A percentile compares a stretch with the other conserved stretches of the same genome.
These are phyloP conservation scores for Pseudonectria foliicola DNA, from an alignment of 2,329 filamentous ascomycete species.

Conservation along the genomic window DNA sequence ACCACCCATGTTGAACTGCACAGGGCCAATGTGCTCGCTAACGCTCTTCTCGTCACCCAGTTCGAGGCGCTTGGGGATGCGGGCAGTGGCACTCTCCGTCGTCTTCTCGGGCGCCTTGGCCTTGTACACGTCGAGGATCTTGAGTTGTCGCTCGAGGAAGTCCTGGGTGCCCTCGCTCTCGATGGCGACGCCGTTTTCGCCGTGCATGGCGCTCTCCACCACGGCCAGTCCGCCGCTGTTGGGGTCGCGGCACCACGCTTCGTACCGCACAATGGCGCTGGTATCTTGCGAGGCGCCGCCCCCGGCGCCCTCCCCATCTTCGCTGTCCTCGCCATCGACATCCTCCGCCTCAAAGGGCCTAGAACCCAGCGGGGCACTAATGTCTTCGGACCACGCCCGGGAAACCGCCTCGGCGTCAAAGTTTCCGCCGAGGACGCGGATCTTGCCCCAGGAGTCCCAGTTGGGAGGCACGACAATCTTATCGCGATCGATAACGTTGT, in stretches of 20 bases:
- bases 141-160: conserved; percentile 70
- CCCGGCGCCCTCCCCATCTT: conserved; percentile 16
- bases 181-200: conserved; percentile 26
- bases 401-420: conserved; percentile 88
- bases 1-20: conserved; percentile 97
- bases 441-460: conserved; percentile 99
- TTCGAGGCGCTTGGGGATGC: conserved; percentile 22
- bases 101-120: conserved; percentile 47
- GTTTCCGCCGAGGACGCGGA: conserved; percentile 80
- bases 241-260: conserved; percentile 71
- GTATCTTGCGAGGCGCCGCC: conserved; percentile 28
- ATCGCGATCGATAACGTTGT: conserved; percentile 88
- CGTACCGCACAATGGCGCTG: conserved; percentile 65
- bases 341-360: conserved; percentile 14
- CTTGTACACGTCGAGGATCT: conserved; percentile 60
- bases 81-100: conserved; percentile 16
- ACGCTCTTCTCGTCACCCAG: conserved; percentile 39
- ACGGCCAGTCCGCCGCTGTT: conserved; percentile 49
- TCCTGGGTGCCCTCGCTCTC: conserved; percentile 59
- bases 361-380: conserved; percentile 48
- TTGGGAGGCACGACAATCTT: conserved; percentile 93
- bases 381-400: conserved; percentile 77
- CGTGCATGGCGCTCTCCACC: conserved; percentile 33
- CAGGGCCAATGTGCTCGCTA: conserved; percentile 82
- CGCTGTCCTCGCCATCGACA: conserved; percentile 17